Percentiles rank a stretch among this genome's conserved stretches.
phyloP scores from a whole-genome alignment of 169 alveolate species.

The Babesia gibsoni region DNA sequence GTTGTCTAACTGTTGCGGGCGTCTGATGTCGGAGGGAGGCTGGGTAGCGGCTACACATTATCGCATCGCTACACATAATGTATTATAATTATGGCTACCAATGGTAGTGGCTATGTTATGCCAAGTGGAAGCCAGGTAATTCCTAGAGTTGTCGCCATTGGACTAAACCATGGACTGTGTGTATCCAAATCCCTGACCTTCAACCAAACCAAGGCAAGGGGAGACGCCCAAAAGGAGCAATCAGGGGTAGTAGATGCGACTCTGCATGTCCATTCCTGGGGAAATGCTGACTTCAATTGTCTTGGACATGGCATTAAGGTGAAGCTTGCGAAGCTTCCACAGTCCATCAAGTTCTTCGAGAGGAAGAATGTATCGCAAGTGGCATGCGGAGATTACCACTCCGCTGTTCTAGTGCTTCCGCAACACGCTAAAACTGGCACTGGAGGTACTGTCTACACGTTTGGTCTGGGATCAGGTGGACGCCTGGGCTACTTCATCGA shows the following conservation, averaged over 20 bases:
- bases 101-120: background rate
- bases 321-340: conserved; percentile 52
- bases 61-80: background rate
- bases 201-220: background rate
- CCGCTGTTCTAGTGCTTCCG: conserved; percentile 67
- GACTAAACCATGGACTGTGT: conserved; percentile 58
- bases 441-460: conserved; percentile 74
- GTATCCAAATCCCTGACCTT: conserved; percentile 31
- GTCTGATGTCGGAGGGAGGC: background rate
- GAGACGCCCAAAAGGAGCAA: background rate
- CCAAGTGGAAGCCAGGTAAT: background rate
- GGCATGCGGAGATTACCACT: conserved; percentile 66
- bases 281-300: conserved; percentile 49
- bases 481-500: conserved; percentile 67
- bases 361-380: conserved; percentile 59
- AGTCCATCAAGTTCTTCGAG: conserved; percentile 56
- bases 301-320: conserved; percentile 70
- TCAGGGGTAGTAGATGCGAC: conserved; percentile 10
- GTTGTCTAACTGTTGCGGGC: no score
- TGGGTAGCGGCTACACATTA: conserved; percentile 19
- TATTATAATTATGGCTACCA: background rate
- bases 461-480: conserved; percentile 79
- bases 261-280: conserved; percentile 59
- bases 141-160: conserved; percentile 44
- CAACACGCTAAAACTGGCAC: conserved; percentile 25